Base-by-base conservation (phyloP, 495 filamentous ascomycete species). In the Aspergillus haitiensis region DNA sequence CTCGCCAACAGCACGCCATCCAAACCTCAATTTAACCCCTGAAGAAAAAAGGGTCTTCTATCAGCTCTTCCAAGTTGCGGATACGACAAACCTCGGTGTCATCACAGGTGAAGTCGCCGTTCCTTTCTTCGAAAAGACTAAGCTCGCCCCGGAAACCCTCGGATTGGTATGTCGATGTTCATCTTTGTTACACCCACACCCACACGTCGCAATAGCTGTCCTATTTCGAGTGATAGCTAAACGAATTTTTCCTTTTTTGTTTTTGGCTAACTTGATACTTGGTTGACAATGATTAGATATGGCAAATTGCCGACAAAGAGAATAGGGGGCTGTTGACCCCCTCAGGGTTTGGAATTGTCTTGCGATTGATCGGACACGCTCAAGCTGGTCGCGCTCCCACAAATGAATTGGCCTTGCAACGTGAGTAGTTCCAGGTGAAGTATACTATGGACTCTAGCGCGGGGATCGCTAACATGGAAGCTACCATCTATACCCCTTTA, bases 51-150 rank as follows among this genome's bases (percentile, higher is more conserved):
- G 91, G 66, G 85, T 89, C 39, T 98, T 94, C 72, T 90, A 88
- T 40, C 90, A 93, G 74, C 85, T 98, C 51, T 98, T 98, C 72
- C 82, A 86, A 69, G 84, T 88, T 59, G 94, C 94, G 40, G 95
- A 98, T 68, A 87, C 86, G 33, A 94, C 96, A 59, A 87, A 82
- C 67, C 84, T 96, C 16, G 91, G 92, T n/a, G 91, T 97, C 49
- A 90, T 98, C 11, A 97, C 93, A 12, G 94, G 95, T 64, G 94
- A 98, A 72, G 81, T 96, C 55, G 94, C 94, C 7, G 95, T 98
- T 65, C 92, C 93, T 65, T 98, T 98, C 79, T 98, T 98, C 67
- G 93, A 98, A 74, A 95, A 93, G 83, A 97, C 94, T 32, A 85
- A 89, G 62, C 79, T 98, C 34, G 82, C 91, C 52, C 88, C 91